Base-by-base conservation (phyloP, 352 stramenopile species). In the Saprolegnia parasitica region DNA sequence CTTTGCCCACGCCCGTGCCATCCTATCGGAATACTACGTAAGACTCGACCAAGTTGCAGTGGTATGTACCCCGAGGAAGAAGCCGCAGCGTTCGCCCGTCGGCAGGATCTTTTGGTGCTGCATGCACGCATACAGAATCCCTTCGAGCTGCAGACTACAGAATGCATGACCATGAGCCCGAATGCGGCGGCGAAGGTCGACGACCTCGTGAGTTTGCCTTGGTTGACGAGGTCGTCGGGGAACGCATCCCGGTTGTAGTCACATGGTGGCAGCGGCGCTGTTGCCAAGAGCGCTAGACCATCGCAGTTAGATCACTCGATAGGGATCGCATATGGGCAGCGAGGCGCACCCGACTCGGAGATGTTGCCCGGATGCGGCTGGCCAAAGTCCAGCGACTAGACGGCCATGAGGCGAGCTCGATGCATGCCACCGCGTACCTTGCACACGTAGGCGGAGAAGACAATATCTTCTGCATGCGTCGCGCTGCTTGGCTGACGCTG, bases 51-150 rank as follows among this genome's bases (percentile, higher is more conserved):
- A n/a, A 11, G 29, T 9, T 10, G 40, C 15, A 20, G n/a, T n/a
- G n/a, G n/a, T n/a, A 54, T 6, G 18, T 54, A 70, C 86, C 47
- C 86, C 86, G 42, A 94, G 73, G 75, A 94, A 90, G 70, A 94
- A 94, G 60, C 86, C 83, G 23, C 20, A 49, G 37, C 32, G 73
- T 56, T 60, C 66, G 9, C 76, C 73, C 46, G 72, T 74, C 18
- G 77, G 65, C 61, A 84, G 65, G 13, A 73, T 63, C 1, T 71
- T 64, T 45, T 76, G 72, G 63, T 90, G 83, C 57, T 75, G 71
- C 70, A 87, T 79, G 60, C 73, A 87, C 4, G 79, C 84, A 71
- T 89, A 91, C 9, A 81, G 72, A 37, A 91, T 72, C 24, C 77
- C 76, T 67, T 91, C 84, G 8, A 91, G 73, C 71, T 91, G 84